phyloP scores from a whole-genome alignment of 2,329 filamentous ascomycete species.

The Dactylellina cionopaga region DNA sequence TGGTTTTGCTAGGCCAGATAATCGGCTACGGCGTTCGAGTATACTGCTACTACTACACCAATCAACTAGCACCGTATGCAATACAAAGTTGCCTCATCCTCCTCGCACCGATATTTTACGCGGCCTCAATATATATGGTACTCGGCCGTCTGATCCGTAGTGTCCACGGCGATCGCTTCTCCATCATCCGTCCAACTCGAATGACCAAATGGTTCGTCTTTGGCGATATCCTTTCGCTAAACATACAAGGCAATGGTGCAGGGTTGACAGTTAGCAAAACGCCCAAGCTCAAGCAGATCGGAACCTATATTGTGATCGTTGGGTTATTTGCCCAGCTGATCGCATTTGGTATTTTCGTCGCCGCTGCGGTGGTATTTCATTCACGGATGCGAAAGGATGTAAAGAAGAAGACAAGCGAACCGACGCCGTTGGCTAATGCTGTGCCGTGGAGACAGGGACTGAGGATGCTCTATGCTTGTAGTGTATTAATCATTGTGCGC shows the following conservation, averaged over 20 bases:
- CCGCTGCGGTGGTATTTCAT: slow-evolving; percentile 66
- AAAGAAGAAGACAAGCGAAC: not conserved
- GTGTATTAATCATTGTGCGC: slow-evolving; percentile 64
- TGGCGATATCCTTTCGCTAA: slow-evolving; percentile 67
- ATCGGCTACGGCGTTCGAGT: slow-evolving; percentile 62
- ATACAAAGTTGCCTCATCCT: slow-evolving; percentile 63
- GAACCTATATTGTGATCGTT: slow-evolving; percentile 66
- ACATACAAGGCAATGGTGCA: slow-evolving; percentile 63
- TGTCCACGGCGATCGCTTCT: slow-evolving; percentile 60
- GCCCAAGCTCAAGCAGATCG: slow-evolving; percentile 59
- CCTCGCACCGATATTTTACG: slow-evolving; percentile 64
- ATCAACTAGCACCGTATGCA: slow-evolving; percentile 60
- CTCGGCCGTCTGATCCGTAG: slow-evolving; percentile 60
- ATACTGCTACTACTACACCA: slow-evolving; percentile 54
- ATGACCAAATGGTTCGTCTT: slow-evolving; percentile 68
- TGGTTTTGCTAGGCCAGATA: slow-evolving; percentile 62
- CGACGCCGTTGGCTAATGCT: not conserved
- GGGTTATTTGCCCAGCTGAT: slow-evolving; percentile 69
- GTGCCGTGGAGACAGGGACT: slow-evolving; percentile 27
- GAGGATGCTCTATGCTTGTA: slow-evolving; percentile 62
- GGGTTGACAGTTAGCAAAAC: slow-evolving; percentile 59
- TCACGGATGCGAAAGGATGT: slow-evolving; percentile 7
- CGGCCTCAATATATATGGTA: slow-evolving; percentile 67
- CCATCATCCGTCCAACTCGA: slow-evolving; percentile 62
- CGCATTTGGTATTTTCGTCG: slow-evolving; percentile 68